These are phyloP conservation scores for Alternaria ventricosa DNA, from an alignment of 2,329 filamentous ascomycete genomes.

Conservation along the genomic window DNA sequence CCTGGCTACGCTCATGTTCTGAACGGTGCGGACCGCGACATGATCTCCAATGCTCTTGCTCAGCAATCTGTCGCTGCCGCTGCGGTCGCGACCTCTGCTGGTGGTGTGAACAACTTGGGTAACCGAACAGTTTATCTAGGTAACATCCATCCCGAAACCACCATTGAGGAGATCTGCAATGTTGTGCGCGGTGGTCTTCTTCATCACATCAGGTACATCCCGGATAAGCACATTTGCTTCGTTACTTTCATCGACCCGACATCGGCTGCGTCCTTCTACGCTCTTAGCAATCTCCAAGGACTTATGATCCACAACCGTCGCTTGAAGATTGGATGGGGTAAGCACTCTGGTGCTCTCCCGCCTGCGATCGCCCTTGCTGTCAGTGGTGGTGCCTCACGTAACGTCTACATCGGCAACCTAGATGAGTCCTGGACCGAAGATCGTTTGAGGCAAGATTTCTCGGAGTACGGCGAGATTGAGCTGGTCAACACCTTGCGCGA, in stretches of 20 bases:
- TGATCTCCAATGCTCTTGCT: constrained; percentile 94
- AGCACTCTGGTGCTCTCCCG: constrained; percentile 95
- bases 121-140: constrained; percentile 98
- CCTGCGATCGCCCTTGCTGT: constrained; percentile 96
- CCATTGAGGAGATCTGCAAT: constrained; percentile 99
- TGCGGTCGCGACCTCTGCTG: constrained; percentile 93
- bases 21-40: constrained; percentile 92
- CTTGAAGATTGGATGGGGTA: constrained; percentile 98
- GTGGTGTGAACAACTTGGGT: constrained; percentile 95
- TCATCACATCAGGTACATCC: constrained; percentile 98
- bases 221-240: constrained; percentile 99
- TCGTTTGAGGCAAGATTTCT: constrained; percentile 92
- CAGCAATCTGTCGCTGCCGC: constrained; percentile 98
- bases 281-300: constrained; percentile 94
- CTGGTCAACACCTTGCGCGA: constrained; percentile 94
- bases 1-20: constrained; percentile 96
- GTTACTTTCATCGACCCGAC: constrained; percentile 99
- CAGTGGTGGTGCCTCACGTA: constrained; percentile 94
- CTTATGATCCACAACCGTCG: constrained; percentile 99
- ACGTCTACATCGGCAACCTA: constrained; percentile 97
- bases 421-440: constrained; percentile 98
- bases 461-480: constrained; percentile 97
- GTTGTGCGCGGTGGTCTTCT: constrained; percentile 93
- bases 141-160: constrained; percentile 98
- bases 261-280: constrained; percentile 96